phyloP scores from a whole-genome alignment of 805 yeast genomes.

The Ogataea paraovalis region DNA sequence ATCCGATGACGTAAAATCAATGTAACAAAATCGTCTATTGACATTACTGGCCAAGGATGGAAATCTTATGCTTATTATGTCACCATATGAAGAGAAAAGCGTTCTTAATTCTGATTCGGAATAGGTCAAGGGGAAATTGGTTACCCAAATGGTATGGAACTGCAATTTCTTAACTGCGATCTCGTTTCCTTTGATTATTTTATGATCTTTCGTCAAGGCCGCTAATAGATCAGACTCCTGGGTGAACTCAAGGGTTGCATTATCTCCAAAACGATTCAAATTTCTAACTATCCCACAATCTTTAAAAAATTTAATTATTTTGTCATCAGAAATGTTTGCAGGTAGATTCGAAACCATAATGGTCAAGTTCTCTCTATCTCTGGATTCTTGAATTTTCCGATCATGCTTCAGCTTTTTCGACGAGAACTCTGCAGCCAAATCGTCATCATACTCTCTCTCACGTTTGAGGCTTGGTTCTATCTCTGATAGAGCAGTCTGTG shows the following conservation, averaged over 20 bases:
- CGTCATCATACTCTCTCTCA: slow-evolving; percentile 3
- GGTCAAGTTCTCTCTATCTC: slow-evolving; percentile 59
- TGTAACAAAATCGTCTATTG: slow-evolving; percentile 68
- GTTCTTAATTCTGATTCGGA: slow-evolving; percentile 35
- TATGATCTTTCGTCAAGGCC: slow-evolving; percentile 58
- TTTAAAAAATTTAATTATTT: slow-evolving; percentile 41
- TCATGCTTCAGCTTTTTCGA: too few relatives aligned
- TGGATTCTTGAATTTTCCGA: slow-evolving; percentile 3
- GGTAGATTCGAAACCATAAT: slow-evolving; percentile 53
- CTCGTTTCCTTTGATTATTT: slow-evolving; percentile 38
- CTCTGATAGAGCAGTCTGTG: too few relatives aligned
- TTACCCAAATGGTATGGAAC: slow-evolving; percentile 61
- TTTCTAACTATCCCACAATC: slow-evolving; percentile 58
- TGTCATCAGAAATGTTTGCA: slow-evolving; percentile 24
- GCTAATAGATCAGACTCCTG: slow-evolving; percentile 44
- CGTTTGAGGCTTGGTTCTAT: not conserved
- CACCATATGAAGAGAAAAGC: slow-evolving; percentile 39
- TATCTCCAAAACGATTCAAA: slow-evolving; percentile 22
- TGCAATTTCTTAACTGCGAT: slow-evolving; percentile 43
- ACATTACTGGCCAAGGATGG: slow-evolving; percentile 58
- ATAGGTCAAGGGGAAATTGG: slow-evolving; percentile 64
- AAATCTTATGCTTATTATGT: slow-evolving; percentile 48
- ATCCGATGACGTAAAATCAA: slow-evolving; percentile 47
- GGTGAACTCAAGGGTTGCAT: slow-evolving; percentile 58
- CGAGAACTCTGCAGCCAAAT: not conserved